Percentiles rank a stretch among this genome's conserved stretches.
phyloP scores from a whole-genome alignment of 306 rosid species.

The Inga oerstediana region DNA sequence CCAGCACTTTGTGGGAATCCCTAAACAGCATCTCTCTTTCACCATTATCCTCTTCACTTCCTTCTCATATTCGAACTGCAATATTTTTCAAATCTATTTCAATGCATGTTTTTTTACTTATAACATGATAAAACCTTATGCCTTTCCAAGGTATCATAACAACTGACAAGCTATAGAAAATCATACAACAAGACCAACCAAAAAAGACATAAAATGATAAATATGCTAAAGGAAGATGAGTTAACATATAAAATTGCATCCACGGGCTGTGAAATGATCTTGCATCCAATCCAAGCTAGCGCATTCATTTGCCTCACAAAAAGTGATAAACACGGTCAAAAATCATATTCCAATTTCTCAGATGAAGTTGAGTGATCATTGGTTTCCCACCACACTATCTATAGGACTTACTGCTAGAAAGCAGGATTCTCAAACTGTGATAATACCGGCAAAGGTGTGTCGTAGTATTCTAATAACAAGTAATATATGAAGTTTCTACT shows the following conservation, averaged over 20 bases:
- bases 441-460: background rate
- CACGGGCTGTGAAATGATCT: no score
- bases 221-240: no score
- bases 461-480: background rate
- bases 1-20: background rate
- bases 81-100: background rate
- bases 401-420: background rate
- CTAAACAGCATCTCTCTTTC: background rate
- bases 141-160: no score
- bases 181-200: no score
- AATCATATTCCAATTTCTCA: background rate
- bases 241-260: no score
- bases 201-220: no score
- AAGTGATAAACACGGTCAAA: no score
- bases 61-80: background rate
- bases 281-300: no score
- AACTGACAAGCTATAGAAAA: no score
- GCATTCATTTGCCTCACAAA: no score
- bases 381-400: background rate
- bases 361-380: background rate
- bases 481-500: no score
- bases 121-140: no score
- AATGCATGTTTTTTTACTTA: background rate
- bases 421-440: background rate
- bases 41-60: background rate